A percentile compares a stretch with the other conserved stretches of the same genome.
Evolutionary conservation across 1,284 basidiomycete genomes (phyloP).

Genomic region (Butyriboletus appendiculatus): DNA sequence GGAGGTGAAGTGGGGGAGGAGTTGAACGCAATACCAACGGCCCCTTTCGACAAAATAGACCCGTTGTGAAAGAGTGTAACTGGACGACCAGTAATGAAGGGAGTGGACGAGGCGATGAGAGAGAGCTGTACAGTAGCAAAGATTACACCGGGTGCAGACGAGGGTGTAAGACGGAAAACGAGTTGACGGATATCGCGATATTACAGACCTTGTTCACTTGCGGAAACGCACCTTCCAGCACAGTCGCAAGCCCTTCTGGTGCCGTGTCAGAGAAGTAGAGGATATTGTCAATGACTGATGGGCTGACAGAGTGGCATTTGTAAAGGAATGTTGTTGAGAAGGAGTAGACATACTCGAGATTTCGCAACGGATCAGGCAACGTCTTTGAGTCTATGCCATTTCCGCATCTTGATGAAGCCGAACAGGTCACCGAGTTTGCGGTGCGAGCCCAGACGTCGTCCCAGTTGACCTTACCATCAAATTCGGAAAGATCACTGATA

Average conservation of each 20-base stretch:
- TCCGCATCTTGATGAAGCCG: neutral
- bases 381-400: neutral
- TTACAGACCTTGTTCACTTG: conserved; percentile 51
- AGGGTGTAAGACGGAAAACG: neutral
- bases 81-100: conserved; percentile 82
- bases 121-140: conserved; percentile 52
- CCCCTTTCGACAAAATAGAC: conserved; percentile 62
- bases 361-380: conserved; percentile 16
- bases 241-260: conserved; percentile 59
- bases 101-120: conserved; percentile 76
- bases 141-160: neutral
- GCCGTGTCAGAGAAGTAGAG: conserved; percentile 65
- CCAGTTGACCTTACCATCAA: conserved; percentile 45
- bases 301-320: conserved; percentile 10
- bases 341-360: conserved; percentile 21
- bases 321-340: neutral
- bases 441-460: conserved; percentile 49
- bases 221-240: conserved; percentile 48
- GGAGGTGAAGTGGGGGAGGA: conserved; percentile 21
- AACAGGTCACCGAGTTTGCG: conserved; percentile 1
- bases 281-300: conserved; percentile 32
- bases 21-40: conserved; percentile 69
- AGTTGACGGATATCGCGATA: conserved; percentile 2
- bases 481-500: conserved; percentile 18
- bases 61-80: conserved; percentile 73